Base-by-base conservation (phyloP, 2,329 filamentous ascomycete genomes). In the Celoporthe dispersa region DNA sequence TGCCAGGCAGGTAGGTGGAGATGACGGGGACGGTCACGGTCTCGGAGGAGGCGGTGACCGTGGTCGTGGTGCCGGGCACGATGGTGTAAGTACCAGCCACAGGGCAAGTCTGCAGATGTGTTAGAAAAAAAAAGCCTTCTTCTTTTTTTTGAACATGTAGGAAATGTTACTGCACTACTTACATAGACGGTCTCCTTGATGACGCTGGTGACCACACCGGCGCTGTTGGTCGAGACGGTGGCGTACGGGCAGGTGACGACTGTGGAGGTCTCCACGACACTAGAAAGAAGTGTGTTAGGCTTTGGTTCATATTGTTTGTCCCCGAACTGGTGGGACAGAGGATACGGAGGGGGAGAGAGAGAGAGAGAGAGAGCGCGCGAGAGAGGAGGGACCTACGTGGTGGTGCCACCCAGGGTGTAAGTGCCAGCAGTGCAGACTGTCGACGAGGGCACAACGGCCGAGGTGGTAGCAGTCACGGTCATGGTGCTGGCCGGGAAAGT, bases 51-150 rank as follows among this genome's bases (percentile, higher is more conserved):
- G 77, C 79, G 69, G 84, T 81, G 74, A 89, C 84, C 44, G 83
- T 84, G 74, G 89, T 91, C 78, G 89, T 92, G 78, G 85, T 85
- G 39, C 62, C 62, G 69, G 91, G 89, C 74, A 85, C 89, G 75
- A 94, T 90, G 78, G 90, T 93, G 86, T 93, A 94, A 69, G 90
- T 93, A 79, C 92, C 92, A 76, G 91, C 84, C 64, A 84, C 84
- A 72, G 91, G 91, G 89, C 91, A 94, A 77, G 91, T 68, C 69
- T 69, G 35, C 7, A 28, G 59, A 41, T 31, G 16, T 64, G 25
- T 61, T n/a, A 62, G 60, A 11, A 25, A 22, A 5, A 5, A 37
- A 11, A 39, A 39, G 35, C 35, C 4, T n/a, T n/a, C n/a, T n/a
- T n/a, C n/a, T n/a, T n/a, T n/a, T n/a, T n/a, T n/a, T n/a, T 6